A percentile compares a stretch with the other conserved stretches of the same genome.
phyloP scores from a whole-genome alignment of 2,329 filamentous ascomycete genomes.

The Cucurbitaria berberidis region DNA sequence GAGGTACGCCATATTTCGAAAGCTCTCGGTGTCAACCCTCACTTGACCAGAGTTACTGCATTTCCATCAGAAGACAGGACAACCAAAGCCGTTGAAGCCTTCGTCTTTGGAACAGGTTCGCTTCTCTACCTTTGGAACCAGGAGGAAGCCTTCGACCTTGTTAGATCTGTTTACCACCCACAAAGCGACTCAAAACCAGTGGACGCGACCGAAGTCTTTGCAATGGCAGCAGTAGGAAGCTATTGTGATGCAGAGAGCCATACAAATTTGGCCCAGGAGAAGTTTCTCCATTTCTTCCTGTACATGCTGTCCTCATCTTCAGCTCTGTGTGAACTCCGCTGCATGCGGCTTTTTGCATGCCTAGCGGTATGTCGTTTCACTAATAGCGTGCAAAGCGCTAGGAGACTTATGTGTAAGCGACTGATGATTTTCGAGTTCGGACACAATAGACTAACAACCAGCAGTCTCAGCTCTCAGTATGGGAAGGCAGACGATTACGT shows the following conservation, averaged over 20 bases:
- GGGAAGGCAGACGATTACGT: constrained; percentile 3
- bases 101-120: constrained; percentile 10
- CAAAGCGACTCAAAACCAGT: neutral
- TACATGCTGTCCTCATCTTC: constrained; percentile 4
- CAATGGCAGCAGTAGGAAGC: constrained; percentile 14
- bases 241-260: constrained; percentile 6
- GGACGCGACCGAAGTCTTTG: constrained; percentile 10
- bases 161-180: constrained; percentile 11
- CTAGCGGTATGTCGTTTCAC: constrained; percentile 12
- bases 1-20: constrained; percentile 5
- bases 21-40: constrained; percentile 5
- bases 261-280: neutral
- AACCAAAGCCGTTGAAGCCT: constrained; percentile 7
- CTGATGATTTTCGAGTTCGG: neutral
- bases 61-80: constrained; percentile 6
- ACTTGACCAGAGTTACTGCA: constrained; percentile 3
- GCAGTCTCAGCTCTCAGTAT: constrained; percentile 8
- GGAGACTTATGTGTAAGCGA: constrained; percentile 6
- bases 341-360: constrained; percentile 12
- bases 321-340: neutral
- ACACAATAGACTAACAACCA: neutral
- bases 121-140: constrained; percentile 12
- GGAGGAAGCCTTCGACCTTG: constrained; percentile 4
- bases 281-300: constrained; percentile 5
- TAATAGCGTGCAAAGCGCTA: constrained; percentile 5